Evolutionary conservation across 768 basidiomycete species (phyloP), one percentile per base, ranked within the genome.

Genomic region (Boletus fagicola): DNA sequence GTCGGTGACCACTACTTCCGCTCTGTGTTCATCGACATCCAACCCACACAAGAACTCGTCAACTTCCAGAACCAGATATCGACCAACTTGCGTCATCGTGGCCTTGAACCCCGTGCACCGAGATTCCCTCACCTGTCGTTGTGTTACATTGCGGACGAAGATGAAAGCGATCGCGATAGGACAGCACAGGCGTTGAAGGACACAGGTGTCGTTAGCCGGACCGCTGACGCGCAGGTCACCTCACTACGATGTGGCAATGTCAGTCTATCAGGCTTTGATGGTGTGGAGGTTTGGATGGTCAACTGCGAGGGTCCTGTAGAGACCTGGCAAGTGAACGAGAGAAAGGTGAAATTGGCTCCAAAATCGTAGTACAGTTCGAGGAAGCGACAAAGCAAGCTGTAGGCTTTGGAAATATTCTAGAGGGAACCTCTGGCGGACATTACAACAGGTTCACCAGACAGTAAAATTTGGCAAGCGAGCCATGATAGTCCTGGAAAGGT

Each of bases 41-140:
- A 73, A 36, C 77, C 72, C 8, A 76, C 82, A 1, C 61, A 65
- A 1, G 81, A 76, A 30, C 73, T 92, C 20, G 57, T 68, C 26
- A 65, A 65, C 20, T 69, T 92, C 33, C 86, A 86, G 61, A 68
- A 62, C 31, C 62, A 75, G 31, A 73, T 90, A 30, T 76, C 81
- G 53, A 63, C 65, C 6, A 62, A 65, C 24, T 62, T 79, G n/a
- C 63, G 59, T 43, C 51, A 40, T 22, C 67, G 78, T 24, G 67
- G 68, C 5, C 56, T 80, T 9, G 72, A 78, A 24, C 76, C 80
- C 2, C 64, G 65, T 4, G 83, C 87, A 1, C 86, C 87, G 0
- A 70, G 75, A 36, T 87, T 82, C 59, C 86, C 89, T 8, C 90
- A 92, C 68, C 59, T 90, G 60, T 92, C 90, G 36, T 62, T 92